Base-by-base conservation (phyloP, 257 asterid species). In the Penstemon eatonii region DNA sequence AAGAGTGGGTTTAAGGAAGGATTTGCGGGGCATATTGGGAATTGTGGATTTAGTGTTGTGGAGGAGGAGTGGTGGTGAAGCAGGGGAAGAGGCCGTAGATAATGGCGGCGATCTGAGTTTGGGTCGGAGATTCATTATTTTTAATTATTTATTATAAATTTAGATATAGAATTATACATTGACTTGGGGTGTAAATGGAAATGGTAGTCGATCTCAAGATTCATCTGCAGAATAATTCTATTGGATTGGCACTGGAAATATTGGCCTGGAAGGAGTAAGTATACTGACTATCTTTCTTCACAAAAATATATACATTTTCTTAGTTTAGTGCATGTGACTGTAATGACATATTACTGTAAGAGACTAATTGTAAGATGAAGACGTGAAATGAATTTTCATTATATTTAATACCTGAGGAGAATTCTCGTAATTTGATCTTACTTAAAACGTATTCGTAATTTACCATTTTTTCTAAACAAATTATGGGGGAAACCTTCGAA, bases 21-120 rank as follows among this genome's bases (percentile, higher is more conserved):
- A 77, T 82, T 84, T 92, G 43, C 93, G 86, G 56, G 83, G 84
- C 95, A 88, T 80, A 62, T 78, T 84, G 55, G 73, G 42, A 8
- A 39, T 59, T 18, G 72, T 25, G 53, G 63, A 1, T 69, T 68
- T 82, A 70, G 41, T 43, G 46, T 5, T 40, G 75, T 15, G 60
- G 49, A 40, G 63, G 2, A 25, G 33, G 33, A 25, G 33, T 1
- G 38, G 67, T 12, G 74, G 74, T 25, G 33, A 25, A 25, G 33
- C 33, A 25, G 33, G 33, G 33, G 33, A 25, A 25, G 33, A 25
- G 33, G 2, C 33, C 2, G 33, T 25, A 2, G 33, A 25, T 25
- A 25, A 25, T 2, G 33, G 33, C 74, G 85, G 83, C 77, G 88
- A 75, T 75, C 83, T 73, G 82, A 78, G 72, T 68, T 73, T 79